Conservation (phyloP, 768 basidiomycete species). For the Postia placenta region DNA sequence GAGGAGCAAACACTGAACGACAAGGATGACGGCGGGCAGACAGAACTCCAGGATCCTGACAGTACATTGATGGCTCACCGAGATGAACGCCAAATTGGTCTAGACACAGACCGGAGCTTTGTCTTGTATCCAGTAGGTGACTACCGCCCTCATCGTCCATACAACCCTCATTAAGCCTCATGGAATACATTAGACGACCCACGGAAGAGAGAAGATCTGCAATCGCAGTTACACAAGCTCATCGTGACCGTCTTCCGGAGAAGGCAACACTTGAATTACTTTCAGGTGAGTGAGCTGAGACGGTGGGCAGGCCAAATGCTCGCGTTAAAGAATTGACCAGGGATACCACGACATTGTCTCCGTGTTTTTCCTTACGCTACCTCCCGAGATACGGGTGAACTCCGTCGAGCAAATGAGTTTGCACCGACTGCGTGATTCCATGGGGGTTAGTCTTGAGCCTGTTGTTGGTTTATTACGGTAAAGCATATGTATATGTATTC, state of each 20-base stretch:
- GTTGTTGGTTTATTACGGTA: constrained; percentile 76
- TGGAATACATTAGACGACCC: constrained; percentile 9
- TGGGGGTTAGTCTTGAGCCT: constrained; percentile 81
- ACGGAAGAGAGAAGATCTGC: constrained; percentile 47
- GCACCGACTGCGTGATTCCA: constrained; percentile 78
- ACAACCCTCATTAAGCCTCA: constrained; percentile 2
- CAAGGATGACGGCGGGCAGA: too few relatives aligned
- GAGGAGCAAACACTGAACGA: too few relatives aligned
- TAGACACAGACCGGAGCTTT: constrained; percentile 92
- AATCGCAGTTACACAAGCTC: constrained; percentile 62
- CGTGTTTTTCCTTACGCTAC: constrained; percentile 73
- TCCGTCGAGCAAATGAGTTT: constrained; percentile 72
- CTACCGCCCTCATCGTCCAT: constrained; percentile 12
- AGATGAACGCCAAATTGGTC: constrained; percentile 82
- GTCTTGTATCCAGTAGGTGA: constrained; percentile 88
- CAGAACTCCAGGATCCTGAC: too few relatives aligned
- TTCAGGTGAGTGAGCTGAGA: constrained; percentile 47
- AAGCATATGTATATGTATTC: too few relatives aligned
- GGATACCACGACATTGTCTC: constrained; percentile 93
- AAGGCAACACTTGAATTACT: constrained; percentile 72
- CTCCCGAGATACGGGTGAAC: constrained; percentile 46
- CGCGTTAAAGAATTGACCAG: constrained; percentile 29
- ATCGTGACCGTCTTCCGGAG: constrained; percentile 72
- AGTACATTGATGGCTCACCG: constrained; percentile 46
- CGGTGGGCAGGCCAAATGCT: background rate